Base-by-base conservation (phyloP, 768 basidiomycete genomes). In the Rhizopogon rudus region DNA sequence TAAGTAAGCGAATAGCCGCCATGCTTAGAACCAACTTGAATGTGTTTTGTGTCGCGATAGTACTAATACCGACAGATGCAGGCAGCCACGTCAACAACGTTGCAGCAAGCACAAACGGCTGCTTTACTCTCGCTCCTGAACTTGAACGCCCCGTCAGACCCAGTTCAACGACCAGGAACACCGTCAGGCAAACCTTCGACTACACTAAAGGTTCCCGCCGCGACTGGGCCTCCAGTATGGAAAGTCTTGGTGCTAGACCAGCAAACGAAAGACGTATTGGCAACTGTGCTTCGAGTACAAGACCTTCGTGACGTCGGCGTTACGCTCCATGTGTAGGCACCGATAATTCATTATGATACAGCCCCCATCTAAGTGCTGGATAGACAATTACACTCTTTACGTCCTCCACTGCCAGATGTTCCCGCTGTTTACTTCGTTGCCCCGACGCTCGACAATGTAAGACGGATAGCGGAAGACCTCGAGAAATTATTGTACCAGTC, bases 361-460 rank as follows among this genome's bases (percentile, higher is more conserved):
- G n/a, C 44, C 17, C 49, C 61, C 39, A 57, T 52, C 17, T 29
- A 28, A 13, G 48, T 54, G 43, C 35, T 37, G 35, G 51, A 45
- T 59, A 98, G 95, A 59, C 97, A 98, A 77, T 73, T 98, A 5
- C 94, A 98, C 67, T 86, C 93, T 0, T 73, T 83, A 37, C 82
- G 97, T 55, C 97, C 97, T 28, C 81, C 93, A 5, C 75, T 99
- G 40, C 82, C 91, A 10, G 97, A 99, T 68, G 97, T 99, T 1
- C 97, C 97, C 16, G 94, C 97, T 1, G 81, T 98, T 31, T 99
- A 99, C 75, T 97, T 99, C 67, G 89, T 98, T 50, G 82, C 93
- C 0, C 96, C 97, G 0, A 96, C 93, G 2, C 75, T 91, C 12
- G 73, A 76, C 52, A 99, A 98, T 67, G 81, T 98, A 61, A 79